Evolutionary conservation across 805 yeast species (phyloP).

Genomic region (Schwanniomyces polymorphus): DNA sequence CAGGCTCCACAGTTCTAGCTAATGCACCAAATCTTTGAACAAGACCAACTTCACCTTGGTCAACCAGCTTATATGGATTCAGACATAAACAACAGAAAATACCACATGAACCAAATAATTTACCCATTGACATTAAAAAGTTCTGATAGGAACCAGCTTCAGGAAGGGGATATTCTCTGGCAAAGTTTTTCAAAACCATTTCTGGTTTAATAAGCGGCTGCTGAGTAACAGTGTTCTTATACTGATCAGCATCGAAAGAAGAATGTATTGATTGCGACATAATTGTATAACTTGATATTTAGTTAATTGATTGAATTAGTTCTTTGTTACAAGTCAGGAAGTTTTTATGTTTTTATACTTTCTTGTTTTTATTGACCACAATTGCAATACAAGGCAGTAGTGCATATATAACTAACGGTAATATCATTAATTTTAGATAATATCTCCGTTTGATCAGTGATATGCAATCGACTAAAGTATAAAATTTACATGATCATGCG

Average conservation of each 20-base stretch:
- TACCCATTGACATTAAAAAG: constrained; percentile 43
- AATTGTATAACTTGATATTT: not conserved
- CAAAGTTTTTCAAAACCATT: constrained; percentile 42
- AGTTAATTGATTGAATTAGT: not conserved
- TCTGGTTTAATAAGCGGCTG: constrained; percentile 36
- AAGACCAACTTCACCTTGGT: constrained; percentile 70
- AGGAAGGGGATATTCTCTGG: constrained; percentile 41
- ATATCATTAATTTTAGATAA: too few relatives aligned
- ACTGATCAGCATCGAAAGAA: constrained; percentile 1
- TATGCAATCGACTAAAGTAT: too few relatives aligned
- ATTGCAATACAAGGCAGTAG: not conserved
- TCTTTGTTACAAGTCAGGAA: not conserved
- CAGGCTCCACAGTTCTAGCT: constrained; percentile 67
- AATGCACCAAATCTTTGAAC: constrained; percentile 67
- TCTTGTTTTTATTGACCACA: not conserved
- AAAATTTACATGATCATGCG: not conserved
- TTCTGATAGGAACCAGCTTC: constrained; percentile 41
- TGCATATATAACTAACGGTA: too few relatives aligned
- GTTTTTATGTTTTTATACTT: not conserved
- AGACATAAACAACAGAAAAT: constrained; percentile 56
- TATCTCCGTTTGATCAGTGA: too few relatives aligned
- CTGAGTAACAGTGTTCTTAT: not conserved
- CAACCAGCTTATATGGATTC: constrained; percentile 60
- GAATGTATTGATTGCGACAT: constrained; percentile 1
- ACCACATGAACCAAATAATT: constrained; percentile 52